Evolutionary conservation across 2,329 filamentous ascomycete species (phyloP).

Genomic region (Uncinocarpus reesii): DNA sequence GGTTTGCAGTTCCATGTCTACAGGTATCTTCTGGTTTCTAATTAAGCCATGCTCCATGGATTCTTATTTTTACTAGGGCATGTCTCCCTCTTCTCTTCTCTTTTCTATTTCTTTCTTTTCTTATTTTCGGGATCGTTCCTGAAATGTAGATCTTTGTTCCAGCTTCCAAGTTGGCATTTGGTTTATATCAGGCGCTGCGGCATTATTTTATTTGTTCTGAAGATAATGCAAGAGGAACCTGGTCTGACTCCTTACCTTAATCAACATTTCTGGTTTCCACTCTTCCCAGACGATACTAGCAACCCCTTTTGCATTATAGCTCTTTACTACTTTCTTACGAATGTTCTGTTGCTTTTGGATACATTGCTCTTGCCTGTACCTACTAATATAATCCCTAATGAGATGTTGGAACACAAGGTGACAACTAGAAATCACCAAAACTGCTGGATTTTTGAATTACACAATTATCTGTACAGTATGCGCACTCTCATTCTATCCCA

Average conservation of each 20-base stretch:
- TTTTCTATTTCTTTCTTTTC: background rate
- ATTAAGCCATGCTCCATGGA: background rate
- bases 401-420: background rate
- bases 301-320: no score
- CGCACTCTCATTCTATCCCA: background rate
- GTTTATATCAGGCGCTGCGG: no score
- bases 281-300: no score
- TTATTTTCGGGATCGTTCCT: background rate
- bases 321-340: no score
- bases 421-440: background rate
- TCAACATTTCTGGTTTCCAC: no score
- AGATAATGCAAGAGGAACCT: no score
- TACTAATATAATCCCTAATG: no score
- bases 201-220: no score
- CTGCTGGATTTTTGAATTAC: slow-evolving; percentile 4
- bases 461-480: slow-evolving; percentile 9
- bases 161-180: background rate
- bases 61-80: background rate
- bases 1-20: background rate
- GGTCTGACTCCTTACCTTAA: no score
- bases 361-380: background rate
- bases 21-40: background rate
- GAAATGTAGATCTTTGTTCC: background rate
- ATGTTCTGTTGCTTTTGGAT: background rate
- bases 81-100: background rate